These are phyloP conservation scores for Papiliotrema laurentii DNA, from an alignment of 1,284 basidiomycete genomes.

Conservation along the genomic window DNA sequence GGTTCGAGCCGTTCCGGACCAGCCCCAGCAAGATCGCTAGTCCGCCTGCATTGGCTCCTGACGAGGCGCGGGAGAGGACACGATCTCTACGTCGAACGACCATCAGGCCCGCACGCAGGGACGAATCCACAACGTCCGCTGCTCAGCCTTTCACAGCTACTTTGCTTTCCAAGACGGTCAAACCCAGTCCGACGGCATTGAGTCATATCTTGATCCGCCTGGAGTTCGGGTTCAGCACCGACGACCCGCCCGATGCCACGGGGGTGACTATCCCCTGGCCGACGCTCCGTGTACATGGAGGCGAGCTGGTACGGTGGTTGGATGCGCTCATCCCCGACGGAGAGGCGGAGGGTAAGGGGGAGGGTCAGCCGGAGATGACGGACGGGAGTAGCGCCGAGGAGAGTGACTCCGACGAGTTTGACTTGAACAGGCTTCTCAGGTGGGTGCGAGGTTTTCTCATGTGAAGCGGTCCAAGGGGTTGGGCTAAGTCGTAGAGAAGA, in stretches of 20 bases:
- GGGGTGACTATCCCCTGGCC: constrained; percentile 23
- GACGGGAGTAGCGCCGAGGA: constrained; percentile 32
- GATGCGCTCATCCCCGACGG: constrained; percentile 2
- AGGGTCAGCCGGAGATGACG: constrained; percentile 21
- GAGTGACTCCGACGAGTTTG: constrained; percentile 29
- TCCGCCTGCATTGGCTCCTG: too few species aligned
- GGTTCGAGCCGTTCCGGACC: neutral
- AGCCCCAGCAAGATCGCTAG: too few species aligned
- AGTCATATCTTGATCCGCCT: constrained; percentile 19
- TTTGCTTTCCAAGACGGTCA: constrained; percentile 5
- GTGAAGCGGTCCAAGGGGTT: neutral
- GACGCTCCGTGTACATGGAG: constrained; percentile 13
- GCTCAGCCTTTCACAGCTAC: constrained; percentile 7
- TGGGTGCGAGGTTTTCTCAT: constrained; percentile 8
- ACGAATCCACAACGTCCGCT: too few species aligned
- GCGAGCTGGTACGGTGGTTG: constrained; percentile 14
- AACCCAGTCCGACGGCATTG: constrained; percentile 1
- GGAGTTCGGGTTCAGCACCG: constrained; percentile 26
- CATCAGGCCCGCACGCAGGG: constrained; percentile 1
- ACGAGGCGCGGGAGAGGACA: too few species aligned
- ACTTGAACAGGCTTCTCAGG: constrained; percentile 15
- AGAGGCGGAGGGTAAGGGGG: neutral
- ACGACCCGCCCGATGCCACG: constrained; percentile 17
- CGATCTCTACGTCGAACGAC: neutral
- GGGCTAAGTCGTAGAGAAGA: constrained; percentile 19